Conservation (phyloP, 371 early-diverging fungal genomes). For the Encephalitozoon hellem region DNA sequence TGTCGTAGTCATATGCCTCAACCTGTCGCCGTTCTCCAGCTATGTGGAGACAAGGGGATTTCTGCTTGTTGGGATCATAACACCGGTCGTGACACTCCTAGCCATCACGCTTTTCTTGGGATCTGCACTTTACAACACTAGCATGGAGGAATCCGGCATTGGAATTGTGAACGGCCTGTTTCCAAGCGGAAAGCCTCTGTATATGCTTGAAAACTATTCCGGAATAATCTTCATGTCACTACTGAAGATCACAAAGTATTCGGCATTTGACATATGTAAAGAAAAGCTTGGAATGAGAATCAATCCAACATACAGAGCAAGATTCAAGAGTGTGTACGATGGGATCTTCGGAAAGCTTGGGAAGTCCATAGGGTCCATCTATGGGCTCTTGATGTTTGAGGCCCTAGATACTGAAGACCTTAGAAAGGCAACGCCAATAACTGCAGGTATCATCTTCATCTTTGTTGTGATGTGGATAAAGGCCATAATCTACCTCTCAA, state of each 20-base stretch:
- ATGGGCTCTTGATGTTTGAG: constrained; percentile 43
- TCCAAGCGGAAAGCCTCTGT: background rate
- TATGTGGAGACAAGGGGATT: constrained; percentile 55
- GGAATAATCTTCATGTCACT: constrained; percentile 37
- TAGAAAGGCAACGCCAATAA: constrained; percentile 43
- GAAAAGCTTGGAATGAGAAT: constrained; percentile 60
- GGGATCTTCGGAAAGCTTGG: constrained; percentile 61
- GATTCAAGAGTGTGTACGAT: constrained; percentile 61
- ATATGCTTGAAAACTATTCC: constrained; percentile 31
- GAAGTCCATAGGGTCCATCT: constrained; percentile 54
- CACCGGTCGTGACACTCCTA: constrained; percentile 47
- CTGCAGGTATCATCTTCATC: constrained; percentile 12
- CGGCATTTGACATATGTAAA: constrained; percentile 61
- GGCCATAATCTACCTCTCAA: constrained; percentile 53
- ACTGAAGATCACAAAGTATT: constrained; percentile 58
- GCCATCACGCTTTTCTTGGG: constrained; percentile 28
- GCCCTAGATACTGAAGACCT: constrained; percentile 51
- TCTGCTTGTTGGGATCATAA: constrained; percentile 51
- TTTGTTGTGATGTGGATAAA: constrained; percentile 53
- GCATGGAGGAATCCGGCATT: constrained; percentile 15
- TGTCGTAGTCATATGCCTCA: constrained; percentile 48
- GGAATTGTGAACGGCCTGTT: constrained; percentile 25
- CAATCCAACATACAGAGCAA: constrained; percentile 53
- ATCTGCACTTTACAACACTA: constrained; percentile 44
- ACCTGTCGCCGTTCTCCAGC: constrained; percentile 55